Base-by-base conservation (phyloP, 495 filamentous ascomycete genomes). In the Neurospora sp. region DNA sequence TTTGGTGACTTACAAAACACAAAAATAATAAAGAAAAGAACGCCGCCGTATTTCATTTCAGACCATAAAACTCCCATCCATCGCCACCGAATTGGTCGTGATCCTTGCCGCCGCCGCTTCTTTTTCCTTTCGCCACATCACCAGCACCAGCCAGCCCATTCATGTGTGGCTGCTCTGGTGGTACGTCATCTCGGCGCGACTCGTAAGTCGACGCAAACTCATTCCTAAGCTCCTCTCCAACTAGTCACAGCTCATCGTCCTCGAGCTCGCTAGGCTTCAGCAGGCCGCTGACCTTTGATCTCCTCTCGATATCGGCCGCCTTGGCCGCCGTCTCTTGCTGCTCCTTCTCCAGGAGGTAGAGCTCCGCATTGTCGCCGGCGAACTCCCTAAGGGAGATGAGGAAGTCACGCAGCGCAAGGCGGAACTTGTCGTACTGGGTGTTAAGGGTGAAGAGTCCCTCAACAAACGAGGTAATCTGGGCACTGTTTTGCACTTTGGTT, bases 301-400 rank as follows among this genome's bases (percentile, higher is more conserved):
- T 89, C 71, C 93, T 89, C 80, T 95, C 92, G 75, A 92, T 87
- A 80, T 98, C 94, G 3, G 91, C 93, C 70, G 89, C 87, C 75
- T 90, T 89, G 59, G 91, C 92, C 75, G 93, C 94, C 73, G 89
- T 87, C 68, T 92, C 87, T 71, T 91, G 90, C 77, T 93, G 90
- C 80, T 98, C 96, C 74, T 96, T 90, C 79, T 98, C 96, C 70
- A 98, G 94, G 3, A 93, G 91, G 82, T 91, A 99, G n/a, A 99
- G 87, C 75, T 98, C 96, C 7, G 95, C 90, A 78, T 94, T 96
- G 81, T 94, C 89, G 69, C 93, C 96, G 14, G 92, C 93, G 77
- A 98, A 98, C 82, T 99, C 96, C 82, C 97, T 97, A 71, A 99
- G 83, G 38, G 94, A 94, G 76, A 99, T 97, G 71, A 99, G 83